These are phyloP conservation scores for Mycena pura DNA, from an alignment of 768 basidiomycete genomes.

Conservation along the genomic window DNA sequence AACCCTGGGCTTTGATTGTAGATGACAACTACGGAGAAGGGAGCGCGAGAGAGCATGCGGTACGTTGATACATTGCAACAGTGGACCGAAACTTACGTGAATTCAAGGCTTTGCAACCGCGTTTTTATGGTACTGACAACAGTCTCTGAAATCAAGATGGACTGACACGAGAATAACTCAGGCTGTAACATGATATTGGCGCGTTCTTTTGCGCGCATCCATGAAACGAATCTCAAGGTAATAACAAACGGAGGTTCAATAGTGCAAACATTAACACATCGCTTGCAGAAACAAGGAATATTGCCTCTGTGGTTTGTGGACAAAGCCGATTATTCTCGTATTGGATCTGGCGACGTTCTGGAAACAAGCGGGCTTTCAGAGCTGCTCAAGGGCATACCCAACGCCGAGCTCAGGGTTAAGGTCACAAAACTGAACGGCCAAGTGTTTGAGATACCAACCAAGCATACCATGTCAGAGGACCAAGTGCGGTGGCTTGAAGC, in stretches of 20 bases:
- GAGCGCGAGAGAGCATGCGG: constrained; percentile 94
- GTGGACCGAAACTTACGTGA: background rate
- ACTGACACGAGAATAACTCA: constrained; percentile 32
- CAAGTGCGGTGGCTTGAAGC: constrained; percentile 90
- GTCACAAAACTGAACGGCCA: constrained; percentile 74
- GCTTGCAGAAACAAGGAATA: constrained; percentile 90
- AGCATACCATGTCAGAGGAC: constrained; percentile 90
- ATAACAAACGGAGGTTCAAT: background rate
- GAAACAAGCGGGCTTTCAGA: constrained; percentile 85
- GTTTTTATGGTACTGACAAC: constrained; percentile 78
- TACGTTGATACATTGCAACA: background rate
- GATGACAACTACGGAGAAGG: constrained; percentile 99
- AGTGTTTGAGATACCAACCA: constrained; percentile 70
- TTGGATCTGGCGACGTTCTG: constrained; percentile 82
- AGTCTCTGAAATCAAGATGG: background rate
- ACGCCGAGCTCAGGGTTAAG: constrained; percentile 58
- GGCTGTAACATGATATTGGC: constrained; percentile 90
- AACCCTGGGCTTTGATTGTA: constrained; percentile 94
- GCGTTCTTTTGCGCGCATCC: constrained; percentile 95
- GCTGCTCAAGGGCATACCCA: constrained; percentile 57
- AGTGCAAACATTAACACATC: constrained; percentile 12
- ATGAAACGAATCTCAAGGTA: constrained; percentile 96
- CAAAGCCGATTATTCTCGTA: constrained; percentile 83
- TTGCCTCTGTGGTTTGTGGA: constrained; percentile 94
- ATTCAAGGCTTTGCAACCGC: constrained; percentile 79